Evolutionary conservation across 352 stramenopile genomes (phyloP).

Genomic region (Globisporangium echinulatum): DNA sequence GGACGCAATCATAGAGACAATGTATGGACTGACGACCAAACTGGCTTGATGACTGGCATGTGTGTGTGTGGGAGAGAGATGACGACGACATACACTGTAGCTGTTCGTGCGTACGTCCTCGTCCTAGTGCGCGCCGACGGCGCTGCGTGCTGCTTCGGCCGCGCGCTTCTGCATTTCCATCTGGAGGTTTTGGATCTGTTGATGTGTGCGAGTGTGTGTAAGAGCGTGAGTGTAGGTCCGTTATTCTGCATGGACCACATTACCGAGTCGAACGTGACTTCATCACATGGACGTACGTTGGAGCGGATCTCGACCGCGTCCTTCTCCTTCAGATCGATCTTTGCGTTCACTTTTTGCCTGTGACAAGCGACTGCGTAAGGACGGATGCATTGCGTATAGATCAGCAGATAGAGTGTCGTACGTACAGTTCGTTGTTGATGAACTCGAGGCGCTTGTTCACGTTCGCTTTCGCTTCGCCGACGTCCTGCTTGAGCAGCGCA

Average conservation of each 20-base stretch:
- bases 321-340: conserved; percentile 89
- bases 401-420: neutral
- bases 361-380: neutral
- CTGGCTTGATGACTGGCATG: neutral
- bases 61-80: neutral
- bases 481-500: conserved; percentile 93
- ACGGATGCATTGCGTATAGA: neutral
- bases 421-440: conserved; percentile 91
- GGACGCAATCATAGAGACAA: conserved; percentile 2
- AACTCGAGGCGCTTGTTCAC: conserved; percentile 95
- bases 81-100: no score
- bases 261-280: neutral
- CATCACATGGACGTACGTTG: conserved; percentile 36
- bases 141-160: conserved; percentile 63
- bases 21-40: neutral
- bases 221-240: neutral
- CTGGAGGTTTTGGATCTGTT: conserved; percentile 83
- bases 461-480: conserved; percentile 91
- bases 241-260: neutral
- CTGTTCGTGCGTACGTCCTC: no score
- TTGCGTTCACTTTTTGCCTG: conserved; percentile 82
- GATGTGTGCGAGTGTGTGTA: neutral
- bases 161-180: conserved; percentile 87
- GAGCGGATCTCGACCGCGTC: conserved; percentile 84
- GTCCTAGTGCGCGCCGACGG: conserved; percentile 23